Conservation (phyloP, 345 rosid species). For the Acer saccharum region DNA sequence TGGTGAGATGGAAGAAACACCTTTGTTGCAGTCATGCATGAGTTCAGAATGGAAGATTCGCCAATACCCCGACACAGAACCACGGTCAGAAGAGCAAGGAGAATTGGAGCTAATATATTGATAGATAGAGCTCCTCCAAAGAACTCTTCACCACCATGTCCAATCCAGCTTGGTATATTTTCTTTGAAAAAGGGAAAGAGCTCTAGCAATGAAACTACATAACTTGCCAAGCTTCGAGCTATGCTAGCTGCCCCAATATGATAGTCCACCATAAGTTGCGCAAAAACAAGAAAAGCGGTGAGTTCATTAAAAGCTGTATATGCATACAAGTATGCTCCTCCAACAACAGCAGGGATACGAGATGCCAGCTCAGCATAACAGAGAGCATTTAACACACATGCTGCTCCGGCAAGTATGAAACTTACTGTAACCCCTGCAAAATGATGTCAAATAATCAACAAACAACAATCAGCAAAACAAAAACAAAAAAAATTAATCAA, state of each 20-base stretch:
- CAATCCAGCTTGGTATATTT: slow-evolving; percentile 76
- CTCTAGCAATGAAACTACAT: slow-evolving; percentile 69
- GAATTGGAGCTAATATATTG: slow-evolving; percentile 74
- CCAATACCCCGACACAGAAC: slow-evolving; percentile 77
- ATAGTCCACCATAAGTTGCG: slow-evolving; percentile 90
- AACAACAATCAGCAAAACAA: neutral
- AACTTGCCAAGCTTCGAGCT: slow-evolving; percentile 89
- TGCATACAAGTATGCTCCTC: slow-evolving; percentile 89
- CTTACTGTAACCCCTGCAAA: slow-evolving; percentile 82
- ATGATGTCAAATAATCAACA: neutral
- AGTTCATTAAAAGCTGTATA: slow-evolving; percentile 91
- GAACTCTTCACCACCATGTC: slow-evolving; percentile 75
- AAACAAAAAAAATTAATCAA: too few relatives aligned
- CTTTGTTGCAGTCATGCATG: slow-evolving; percentile 82
- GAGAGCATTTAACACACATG: slow-evolving; percentile 89
- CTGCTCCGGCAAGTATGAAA: slow-evolving; percentile 86
- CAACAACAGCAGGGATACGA: slow-evolving; percentile 92
- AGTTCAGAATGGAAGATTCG: slow-evolving; percentile 78
- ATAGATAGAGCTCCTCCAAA: slow-evolving; percentile 83
- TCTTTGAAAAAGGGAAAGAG: slow-evolving; percentile 67
- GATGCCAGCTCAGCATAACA: slow-evolving; percentile 92
- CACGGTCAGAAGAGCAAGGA: slow-evolving; percentile 69
- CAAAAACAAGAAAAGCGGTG: slow-evolving; percentile 90
- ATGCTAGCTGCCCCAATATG: slow-evolving; percentile 98
- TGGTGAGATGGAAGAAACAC: slow-evolving; percentile 28